Conservation (phyloP, 495 filamentous ascomycete species). For the Neurospora sp. region DNA sequence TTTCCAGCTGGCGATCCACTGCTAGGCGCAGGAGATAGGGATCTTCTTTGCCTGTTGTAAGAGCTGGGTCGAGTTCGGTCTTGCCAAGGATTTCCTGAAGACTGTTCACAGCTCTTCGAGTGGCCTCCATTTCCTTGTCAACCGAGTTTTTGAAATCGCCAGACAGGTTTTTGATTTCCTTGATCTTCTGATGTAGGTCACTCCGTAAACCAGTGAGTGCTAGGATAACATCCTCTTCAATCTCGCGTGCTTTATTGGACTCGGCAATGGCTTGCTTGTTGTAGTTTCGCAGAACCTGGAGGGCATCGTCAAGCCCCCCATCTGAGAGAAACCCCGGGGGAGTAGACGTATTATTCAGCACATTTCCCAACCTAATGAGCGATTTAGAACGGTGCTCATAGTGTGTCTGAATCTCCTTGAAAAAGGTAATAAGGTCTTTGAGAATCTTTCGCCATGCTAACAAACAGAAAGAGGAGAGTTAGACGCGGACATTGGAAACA, state of each 20-base stretch:
- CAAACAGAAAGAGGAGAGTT: background rate
- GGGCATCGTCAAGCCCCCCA: conserved; percentile 78
- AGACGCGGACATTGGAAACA: background rate
- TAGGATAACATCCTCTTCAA: conserved; percentile 82
- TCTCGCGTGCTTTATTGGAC: conserved; percentile 80
- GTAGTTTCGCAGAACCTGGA: conserved; percentile 67
- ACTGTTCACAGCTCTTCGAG: conserved; percentile 58
- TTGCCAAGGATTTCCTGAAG: conserved; percentile 72
- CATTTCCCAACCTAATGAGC: conserved; percentile 70
- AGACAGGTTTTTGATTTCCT: conserved; percentile 87
- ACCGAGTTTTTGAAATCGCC: conserved; percentile 91
- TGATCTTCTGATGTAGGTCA: conserved; percentile 90
- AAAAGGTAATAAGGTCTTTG: conserved; percentile 91
- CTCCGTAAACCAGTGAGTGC: conserved; percentile 75
- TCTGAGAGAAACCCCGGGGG: conserved; percentile 63
- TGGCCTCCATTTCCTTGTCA: conserved; percentile 66
- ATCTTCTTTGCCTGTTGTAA: conserved; percentile 74
- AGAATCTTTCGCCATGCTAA: conserved; percentile 90
- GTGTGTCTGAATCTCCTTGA: conserved; percentile 81
- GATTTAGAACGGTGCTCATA: conserved; percentile 83
- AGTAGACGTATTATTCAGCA: conserved; percentile 66
- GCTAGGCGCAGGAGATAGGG: conserved; percentile 76
- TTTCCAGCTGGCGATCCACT: conserved; percentile 81
- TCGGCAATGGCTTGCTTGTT: conserved; percentile 74
- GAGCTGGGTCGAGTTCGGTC: conserved; percentile 63